Evolutionary conservation across 768 basidiomycete species (phyloP), one percentile per base, ranked within the genome.

Genomic region (Kwoniella dejecticola): DNA sequence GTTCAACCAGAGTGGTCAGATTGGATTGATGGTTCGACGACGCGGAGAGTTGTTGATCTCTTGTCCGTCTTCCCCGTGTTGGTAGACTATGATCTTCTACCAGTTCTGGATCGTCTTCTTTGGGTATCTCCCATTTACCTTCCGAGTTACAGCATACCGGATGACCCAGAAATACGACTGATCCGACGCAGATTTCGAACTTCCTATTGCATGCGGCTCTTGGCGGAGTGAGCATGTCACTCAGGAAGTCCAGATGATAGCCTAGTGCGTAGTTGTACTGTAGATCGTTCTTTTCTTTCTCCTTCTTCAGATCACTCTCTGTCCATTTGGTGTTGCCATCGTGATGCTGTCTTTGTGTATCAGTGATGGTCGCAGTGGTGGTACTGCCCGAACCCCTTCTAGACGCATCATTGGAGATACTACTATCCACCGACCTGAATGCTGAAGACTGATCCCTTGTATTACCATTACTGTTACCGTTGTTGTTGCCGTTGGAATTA

Each of bases 141-240:
- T 88, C 87, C 27, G 81, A 71, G 53, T 89, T 88, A 11, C 85
- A 85, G 73, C 88, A 89, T 2, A 97, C 92, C 1, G 95, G 96
- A 77, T 98, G 94, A 0, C 96, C 96, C 44, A 97, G 83, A 77
- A 97, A 98, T 4, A 87, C 90, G 24, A 98, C 83, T 69, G 93
- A 88, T 74, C 98, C 93, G 24, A 96, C 88, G 40, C 90, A 80
- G 29, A 99, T 84, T 76, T 95, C 92, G 74, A 96, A 97, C 72
- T 91, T 91, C 77, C 91, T 90, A 78, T 99, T 91, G 70, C 92
- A 96, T 77, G 93, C 85, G 13, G 86, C 83, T 29, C 82, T 80
- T 45, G 86, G 75, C 0, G 95, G 93, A 61, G 88, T 89, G 2
- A 98, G 82, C 66, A 95, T 81, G 44, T 84, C 84, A 24, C 90